phyloP scores from a whole-genome alignment of 306 rosid species.

The Prunus mongolica region DNA sequence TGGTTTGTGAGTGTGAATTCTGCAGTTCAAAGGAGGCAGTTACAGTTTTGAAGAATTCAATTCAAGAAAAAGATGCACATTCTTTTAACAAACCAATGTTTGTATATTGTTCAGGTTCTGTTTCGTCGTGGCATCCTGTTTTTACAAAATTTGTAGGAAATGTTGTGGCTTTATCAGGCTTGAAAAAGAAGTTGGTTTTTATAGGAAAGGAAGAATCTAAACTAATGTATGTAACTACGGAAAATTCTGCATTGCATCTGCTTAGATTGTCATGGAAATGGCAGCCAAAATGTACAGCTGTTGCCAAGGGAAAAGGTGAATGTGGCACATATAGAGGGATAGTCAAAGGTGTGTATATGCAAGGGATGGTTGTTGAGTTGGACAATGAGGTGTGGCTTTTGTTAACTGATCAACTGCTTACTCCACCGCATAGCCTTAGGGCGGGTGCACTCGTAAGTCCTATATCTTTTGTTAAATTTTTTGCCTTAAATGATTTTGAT shows the following conservation, averaged over 20 bases:
- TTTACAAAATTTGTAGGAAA: conserved; percentile 54
- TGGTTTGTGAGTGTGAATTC: conserved; percentile 54
- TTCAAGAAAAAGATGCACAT: conserved; percentile 34
- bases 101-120: conserved; percentile 59
- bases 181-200: conserved; percentile 65
- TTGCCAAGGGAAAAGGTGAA: conserved; percentile 50
- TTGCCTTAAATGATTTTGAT: neutral
- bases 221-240: conserved; percentile 63
- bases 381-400: conserved; percentile 86
- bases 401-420: conserved; percentile 55
- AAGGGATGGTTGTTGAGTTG: conserved; percentile 88
- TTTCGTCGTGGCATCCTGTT: conserved; percentile 72
- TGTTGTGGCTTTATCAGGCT: conserved; percentile 36
- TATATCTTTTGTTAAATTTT: neutral
- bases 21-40: conserved; percentile 41
- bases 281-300: conserved; percentile 10
- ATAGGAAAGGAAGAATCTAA: conserved; percentile 52
- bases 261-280: conserved; percentile 29
- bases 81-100: conserved; percentile 42
- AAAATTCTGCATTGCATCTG: conserved; percentile 42
- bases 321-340: conserved; percentile 65
- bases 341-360: conserved; percentile 66
- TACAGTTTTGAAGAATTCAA: conserved; percentile 18
- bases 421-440: conserved; percentile 72
- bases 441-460: conserved; percentile 77